Percentiles rank a stretch among this genome's conserved stretches.
phyloP scores from a whole-genome alignment of 164 flowering plant genomes.

The Vitis rupestris region DNA sequence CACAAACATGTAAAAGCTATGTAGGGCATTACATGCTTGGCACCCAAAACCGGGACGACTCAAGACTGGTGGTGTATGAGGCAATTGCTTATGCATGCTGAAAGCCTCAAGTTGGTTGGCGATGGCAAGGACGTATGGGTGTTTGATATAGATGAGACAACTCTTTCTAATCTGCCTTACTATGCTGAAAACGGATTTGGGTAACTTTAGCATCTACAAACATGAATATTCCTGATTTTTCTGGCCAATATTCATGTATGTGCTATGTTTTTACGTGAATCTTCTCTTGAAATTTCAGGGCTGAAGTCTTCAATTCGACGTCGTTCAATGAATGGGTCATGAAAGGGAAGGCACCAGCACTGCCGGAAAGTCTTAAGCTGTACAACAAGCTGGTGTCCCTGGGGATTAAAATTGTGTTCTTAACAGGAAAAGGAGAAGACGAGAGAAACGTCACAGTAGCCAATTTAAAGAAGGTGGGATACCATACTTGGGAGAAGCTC shows the following conservation, averaged over 20 bases:
- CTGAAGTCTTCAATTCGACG: conserved; percentile 26
- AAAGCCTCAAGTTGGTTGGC: conserved; percentile 18
- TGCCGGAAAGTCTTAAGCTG: conserved; percentile 38
- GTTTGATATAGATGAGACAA: conserved; percentile 40
- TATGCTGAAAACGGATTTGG: conserved; percentile 38
- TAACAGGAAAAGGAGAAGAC: conserved; percentile 39
- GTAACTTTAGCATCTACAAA: conserved; percentile 16
- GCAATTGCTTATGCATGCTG: conserved; percentile 35
- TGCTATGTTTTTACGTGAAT: too few relatives aligned
- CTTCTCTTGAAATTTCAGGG: conserved; percentile 18
- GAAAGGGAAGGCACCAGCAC: conserved; percentile 36
- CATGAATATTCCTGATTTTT: too few relatives aligned
- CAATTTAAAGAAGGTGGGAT: conserved; percentile 42
- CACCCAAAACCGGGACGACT: conserved; percentile 35
- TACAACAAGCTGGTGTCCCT: conserved; percentile 37
- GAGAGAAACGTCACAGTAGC: conserved; percentile 13
- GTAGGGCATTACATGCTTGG: conserved; percentile 52
- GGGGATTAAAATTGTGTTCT: conserved; percentile 40
- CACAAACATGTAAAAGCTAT: conserved; percentile 37
- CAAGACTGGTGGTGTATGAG: conserved; percentile 17
- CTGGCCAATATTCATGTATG: too few relatives aligned
- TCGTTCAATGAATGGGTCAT: conserved; percentile 34
- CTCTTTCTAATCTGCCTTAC: conserved; percentile 48
- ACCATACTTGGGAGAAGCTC: conserved; percentile 42
- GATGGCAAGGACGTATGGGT: conserved; percentile 45